A percentile compares a stretch with the other conserved stretches of the same genome.
Conservation (phyloP, 768 basidiomycete genomes). For the Suillus placidus region DNA sequence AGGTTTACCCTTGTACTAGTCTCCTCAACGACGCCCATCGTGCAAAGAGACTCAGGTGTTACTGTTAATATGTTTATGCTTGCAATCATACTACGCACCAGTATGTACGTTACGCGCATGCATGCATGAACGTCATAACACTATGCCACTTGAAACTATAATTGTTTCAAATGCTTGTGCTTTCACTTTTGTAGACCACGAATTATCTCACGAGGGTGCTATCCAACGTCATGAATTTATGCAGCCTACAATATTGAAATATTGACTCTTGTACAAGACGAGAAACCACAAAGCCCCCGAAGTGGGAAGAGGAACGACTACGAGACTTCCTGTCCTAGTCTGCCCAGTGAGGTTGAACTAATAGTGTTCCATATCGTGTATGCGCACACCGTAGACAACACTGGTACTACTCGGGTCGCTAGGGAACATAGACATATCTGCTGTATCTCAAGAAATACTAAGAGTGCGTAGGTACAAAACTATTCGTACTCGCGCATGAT, state of each 20-base stretch:
- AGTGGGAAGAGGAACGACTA: background rate
- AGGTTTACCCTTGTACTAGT: no score
- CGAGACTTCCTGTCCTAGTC: background rate
- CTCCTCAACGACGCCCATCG: no score
- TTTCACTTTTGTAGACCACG: background rate
- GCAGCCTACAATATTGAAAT: background rate
- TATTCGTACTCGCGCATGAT: slow-evolving; percentile 2
- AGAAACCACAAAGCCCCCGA: background rate
- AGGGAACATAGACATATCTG: background rate
- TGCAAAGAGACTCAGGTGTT: no score
- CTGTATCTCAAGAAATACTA: slow-evolving; percentile 7
- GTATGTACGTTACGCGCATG: no score
- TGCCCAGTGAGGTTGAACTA: background rate
- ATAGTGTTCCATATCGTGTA: background rate
- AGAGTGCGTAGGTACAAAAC: background rate
- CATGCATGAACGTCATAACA: no score
- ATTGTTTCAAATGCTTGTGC: no score
- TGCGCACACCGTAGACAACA: background rate
- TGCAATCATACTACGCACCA: no score
- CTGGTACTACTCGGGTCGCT: background rate
- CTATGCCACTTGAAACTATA: no score
- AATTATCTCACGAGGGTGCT: background rate
- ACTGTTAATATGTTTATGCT: no score
- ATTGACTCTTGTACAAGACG: background rate
- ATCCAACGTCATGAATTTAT: background rate